Conservation (phyloP, 441 rosid genomes). For the Croton setiger region DNA sequence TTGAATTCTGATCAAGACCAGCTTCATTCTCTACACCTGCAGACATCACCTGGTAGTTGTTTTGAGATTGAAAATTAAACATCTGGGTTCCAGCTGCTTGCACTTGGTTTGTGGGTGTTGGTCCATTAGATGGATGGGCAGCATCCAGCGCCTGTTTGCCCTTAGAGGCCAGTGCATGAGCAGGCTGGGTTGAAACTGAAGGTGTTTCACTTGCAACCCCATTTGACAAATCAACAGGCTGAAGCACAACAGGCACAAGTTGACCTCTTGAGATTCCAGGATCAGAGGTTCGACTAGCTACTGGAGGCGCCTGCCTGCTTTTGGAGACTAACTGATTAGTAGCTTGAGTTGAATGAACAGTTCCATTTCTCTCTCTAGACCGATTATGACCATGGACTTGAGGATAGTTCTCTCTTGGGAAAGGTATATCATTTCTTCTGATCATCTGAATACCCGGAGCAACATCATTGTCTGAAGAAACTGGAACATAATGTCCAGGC, state of each 20-base stretch:
- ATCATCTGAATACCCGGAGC: slow-evolving; percentile 71
- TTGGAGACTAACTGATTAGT: slow-evolving; percentile 26
- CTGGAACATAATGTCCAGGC: slow-evolving; percentile 62
- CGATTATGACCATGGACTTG: background rate
- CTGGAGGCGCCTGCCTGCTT: slow-evolving; percentile 36
- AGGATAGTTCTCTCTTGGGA: slow-evolving; percentile 24
- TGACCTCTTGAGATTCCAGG: slow-evolving; percentile 31
- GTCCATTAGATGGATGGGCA: slow-evolving; percentile 28
- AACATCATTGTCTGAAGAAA: slow-evolving; percentile 57
- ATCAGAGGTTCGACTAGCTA: slow-evolving; percentile 36
- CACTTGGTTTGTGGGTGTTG: slow-evolving; percentile 25
- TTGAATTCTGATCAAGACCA: slow-evolving; percentile 20
- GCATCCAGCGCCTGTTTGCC: slow-evolving; percentile 35
- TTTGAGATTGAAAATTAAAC: slow-evolving; percentile 26
- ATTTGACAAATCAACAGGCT: slow-evolving; percentile 41
- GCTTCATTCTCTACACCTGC: slow-evolving; percentile 26
- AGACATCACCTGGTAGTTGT: slow-evolving; percentile 23
- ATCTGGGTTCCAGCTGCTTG: slow-evolving; percentile 26
- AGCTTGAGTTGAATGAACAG: slow-evolving; percentile 26
- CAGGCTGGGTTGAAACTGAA: slow-evolving; percentile 22
- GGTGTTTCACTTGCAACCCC: slow-evolving; percentile 28
- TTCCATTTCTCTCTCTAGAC: slow-evolving; percentile 34
- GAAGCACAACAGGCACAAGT: slow-evolving; percentile 44
- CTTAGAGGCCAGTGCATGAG: slow-evolving; percentile 26
- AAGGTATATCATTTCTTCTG: slow-evolving; percentile 47